phyloP scores from a whole-genome alignment of 148 eudicot genomes.

The Heliamphora exappendiculata region DNA sequence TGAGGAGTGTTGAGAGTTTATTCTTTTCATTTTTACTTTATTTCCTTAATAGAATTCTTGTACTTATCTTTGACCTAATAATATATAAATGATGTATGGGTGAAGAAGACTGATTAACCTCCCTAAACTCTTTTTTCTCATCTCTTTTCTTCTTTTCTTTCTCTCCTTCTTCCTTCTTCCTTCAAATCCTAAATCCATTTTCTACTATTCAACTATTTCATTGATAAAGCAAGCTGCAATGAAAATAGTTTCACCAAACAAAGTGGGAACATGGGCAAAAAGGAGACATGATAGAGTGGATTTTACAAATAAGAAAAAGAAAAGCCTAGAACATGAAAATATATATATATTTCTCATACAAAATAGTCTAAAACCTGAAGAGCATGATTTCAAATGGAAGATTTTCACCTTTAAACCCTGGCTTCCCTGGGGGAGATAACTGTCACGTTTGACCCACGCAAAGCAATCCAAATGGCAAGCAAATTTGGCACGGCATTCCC shows the following conservation, averaged over 20 bases:
- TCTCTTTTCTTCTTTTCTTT: too few relatives aligned
- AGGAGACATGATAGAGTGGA: neutral
- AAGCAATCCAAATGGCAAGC: constrained; percentile 99
- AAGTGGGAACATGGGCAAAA: neutral
- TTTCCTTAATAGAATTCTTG: too few relatives aligned
- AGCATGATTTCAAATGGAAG: neutral
- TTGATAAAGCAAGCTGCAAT: neutral
- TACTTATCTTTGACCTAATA: too few relatives aligned
- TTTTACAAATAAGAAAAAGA: neutral
- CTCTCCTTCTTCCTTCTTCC: too few relatives aligned
- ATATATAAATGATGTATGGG: too few relatives aligned
- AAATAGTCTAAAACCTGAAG: neutral
- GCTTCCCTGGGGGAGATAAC: constrained; percentile 99
- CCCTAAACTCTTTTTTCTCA: too few relatives aligned
- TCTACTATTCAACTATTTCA: neutral
- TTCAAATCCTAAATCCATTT: too few relatives aligned
- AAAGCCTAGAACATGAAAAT: neutral
- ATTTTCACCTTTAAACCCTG: constrained; percentile 85
- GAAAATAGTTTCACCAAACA: neutral
- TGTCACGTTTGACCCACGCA: constrained; percentile 99
- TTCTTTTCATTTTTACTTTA: too few relatives aligned
- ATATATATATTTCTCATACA: neutral
- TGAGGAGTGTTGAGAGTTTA: too few relatives aligned
- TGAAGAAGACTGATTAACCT: too few relatives aligned
- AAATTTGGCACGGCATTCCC: constrained; percentile 99